Evolutionary conservation across 352 stramenopile species (phyloP).

Genomic region (Globisporangium sylvaticum): DNA sequence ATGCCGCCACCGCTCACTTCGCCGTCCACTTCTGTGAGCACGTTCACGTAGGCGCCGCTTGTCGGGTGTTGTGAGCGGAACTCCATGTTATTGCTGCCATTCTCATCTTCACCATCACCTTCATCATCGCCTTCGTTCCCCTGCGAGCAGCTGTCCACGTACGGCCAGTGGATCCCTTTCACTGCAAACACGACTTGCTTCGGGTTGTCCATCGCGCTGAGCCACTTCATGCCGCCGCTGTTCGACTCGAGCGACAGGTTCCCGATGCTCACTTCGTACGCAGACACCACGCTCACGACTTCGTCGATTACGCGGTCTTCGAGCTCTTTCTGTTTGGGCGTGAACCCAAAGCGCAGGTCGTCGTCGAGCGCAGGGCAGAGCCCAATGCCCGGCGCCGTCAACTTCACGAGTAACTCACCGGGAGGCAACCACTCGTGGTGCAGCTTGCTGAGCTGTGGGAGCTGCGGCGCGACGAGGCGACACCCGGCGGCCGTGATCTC

Average conservation of each 20-base stretch:
- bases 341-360: constrained; percentile 30
- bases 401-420: constrained; percentile 50
- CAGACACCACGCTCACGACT: constrained; percentile 57
- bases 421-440: constrained; percentile 36
- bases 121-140: constrained; percentile 12
- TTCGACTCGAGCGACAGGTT: constrained; percentile 28
- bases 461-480: constrained; percentile 41
- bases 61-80: constrained; percentile 18
- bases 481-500: constrained; percentile 62
- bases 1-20: constrained; percentile 54
- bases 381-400: constrained; percentile 57
- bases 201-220: constrained; percentile 32
- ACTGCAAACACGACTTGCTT: constrained; percentile 72
- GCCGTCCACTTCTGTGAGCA: constrained; percentile 66
- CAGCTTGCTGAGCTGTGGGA: constrained; percentile 44
- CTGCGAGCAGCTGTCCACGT: constrained; percentile 29
- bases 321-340: constrained; percentile 52
- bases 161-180: constrained; percentile 77
- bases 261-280: constrained; percentile 52
- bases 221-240: constrained; percentile 24
- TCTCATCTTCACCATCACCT: constrained; percentile 1
- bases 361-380: constrained; percentile 44
- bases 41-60: constrained; percentile 45
- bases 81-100: background rate
- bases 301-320: constrained; percentile 75